These are phyloP conservation scores for Echium plantagineum DNA, from an alignment of 257 asterid genomes.

Conservation along the genomic window DNA sequence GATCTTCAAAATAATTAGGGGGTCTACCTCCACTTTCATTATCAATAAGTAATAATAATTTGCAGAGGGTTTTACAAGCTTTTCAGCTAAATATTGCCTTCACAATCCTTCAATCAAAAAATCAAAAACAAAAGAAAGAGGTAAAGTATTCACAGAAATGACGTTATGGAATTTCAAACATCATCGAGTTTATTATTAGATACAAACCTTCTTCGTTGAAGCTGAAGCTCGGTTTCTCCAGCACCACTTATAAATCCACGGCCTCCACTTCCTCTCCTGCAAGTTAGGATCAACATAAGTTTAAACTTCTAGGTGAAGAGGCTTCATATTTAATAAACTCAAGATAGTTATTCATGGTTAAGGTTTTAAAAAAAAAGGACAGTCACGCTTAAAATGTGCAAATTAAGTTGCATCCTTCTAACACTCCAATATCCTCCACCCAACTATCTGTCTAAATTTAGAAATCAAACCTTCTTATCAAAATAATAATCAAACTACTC, in stretches of 20 bases:
- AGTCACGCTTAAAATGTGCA: neutral
- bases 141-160: neutral
- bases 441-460: neutral
- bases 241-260: constrained; percentile 97
- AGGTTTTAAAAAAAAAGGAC: too few relatives aligned
- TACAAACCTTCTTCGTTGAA: constrained; percentile 78
- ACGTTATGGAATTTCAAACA: neutral
- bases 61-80: neutral
- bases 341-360: too few relatives aligned
- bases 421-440: neutral
- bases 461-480: neutral
- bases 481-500: constrained; percentile 12
- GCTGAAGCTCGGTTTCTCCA: constrained; percentile 99
- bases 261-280: constrained; percentile 99
- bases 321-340: neutral
- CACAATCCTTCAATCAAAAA: neutral
- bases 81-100: neutral
- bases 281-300: constrained; percentile 17
- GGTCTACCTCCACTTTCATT: neutral
- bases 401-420: too few relatives aligned
- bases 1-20: neutral
- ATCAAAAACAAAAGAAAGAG: neutral
- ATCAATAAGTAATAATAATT: neutral
- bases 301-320: constrained; percentile 10
- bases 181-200: constrained; percentile 3